A percentile compares a stretch with the other conserved stretches of the same genome.
These are phyloP conservation scores for Iris macrosiphon DNA, from an alignment of 106 monocot genomes.

Conservation along the genomic window DNA sequence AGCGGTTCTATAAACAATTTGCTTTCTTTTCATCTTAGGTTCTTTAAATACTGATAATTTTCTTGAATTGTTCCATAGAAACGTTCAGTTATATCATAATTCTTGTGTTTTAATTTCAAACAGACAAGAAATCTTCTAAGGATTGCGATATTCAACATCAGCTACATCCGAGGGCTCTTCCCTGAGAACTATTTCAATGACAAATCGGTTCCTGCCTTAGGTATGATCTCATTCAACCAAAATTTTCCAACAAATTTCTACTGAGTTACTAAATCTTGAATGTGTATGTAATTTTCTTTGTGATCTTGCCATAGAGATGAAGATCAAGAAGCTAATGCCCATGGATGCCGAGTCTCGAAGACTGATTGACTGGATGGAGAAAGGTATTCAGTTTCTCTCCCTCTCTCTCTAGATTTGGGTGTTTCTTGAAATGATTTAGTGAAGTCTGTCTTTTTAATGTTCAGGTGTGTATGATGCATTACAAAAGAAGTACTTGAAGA, in stretches of 20 bases:
- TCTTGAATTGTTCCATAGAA: too few species aligned
- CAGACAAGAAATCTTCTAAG: constrained; percentile 96
- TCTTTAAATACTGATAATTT: too few species aligned
- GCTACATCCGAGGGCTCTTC: constrained; percentile 95
- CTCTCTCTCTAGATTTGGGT: neutral
- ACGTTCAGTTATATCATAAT: too few species aligned
- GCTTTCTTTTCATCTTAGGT: too few species aligned
- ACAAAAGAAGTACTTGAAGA: constrained; percentile 96
- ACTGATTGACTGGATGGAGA: constrained; percentile 99
- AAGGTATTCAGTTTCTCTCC: constrained; percentile 41
- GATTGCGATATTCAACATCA: constrained; percentile 96
- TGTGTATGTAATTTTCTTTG: neutral
- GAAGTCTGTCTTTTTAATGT: neutral
- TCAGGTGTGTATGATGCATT: constrained; percentile 94
- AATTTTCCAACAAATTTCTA: neutral
- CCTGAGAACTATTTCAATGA: constrained; percentile 98
- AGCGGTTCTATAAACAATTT: too few species aligned
- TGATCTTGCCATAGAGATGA: constrained; percentile 63
- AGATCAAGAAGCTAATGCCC: constrained; percentile 99
- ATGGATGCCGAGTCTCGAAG: constrained; percentile 84
- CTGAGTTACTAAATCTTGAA: too few species aligned
- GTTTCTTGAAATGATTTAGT: neutral
- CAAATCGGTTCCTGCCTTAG: constrained; percentile 95
- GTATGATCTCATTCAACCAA: constrained; percentile 15
- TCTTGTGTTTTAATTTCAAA: too few species aligned